Evolutionary conservation across 441 rosid genomes (phyloP), one percentile per base, ranked within the genome.

Genomic region (Aquilaria agallochum): DNA sequence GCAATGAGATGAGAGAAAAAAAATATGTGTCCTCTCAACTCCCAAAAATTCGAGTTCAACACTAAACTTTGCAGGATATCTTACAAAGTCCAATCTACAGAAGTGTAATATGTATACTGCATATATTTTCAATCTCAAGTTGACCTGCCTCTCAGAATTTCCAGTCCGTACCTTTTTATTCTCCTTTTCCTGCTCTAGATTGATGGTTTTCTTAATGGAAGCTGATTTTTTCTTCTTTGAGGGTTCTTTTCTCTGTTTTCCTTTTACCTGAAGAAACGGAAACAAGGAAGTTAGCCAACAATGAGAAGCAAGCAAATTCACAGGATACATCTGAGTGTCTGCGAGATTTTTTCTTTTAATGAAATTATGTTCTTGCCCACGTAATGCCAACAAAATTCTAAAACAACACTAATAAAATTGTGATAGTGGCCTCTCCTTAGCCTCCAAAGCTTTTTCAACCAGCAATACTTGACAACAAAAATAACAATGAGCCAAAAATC

Each of bases 81-180:
- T 20, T 20, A 20, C 27, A 1, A 20, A 20, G 27, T 20, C 27
- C 27, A 20, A 20, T 20, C 27, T 20, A 20, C 27, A 20, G 27
- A 20, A 20, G 27, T 20, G 27, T 20, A 20, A 20, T 20, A 20
- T 20, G 27, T 20, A 20, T 20, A 20, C 27, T 20, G 1, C 27
- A 20, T 20, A 20, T 20, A 49, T 11, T 34, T 56, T 48, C 50
- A 30, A 33, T 48, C 13, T 55, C 13, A 20, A 8, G 45, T 55
- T n/a, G 8, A 34, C 6, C 58, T 14, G 42, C 48, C 60, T 2
- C 33, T 40, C 30, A 45, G 36, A 2, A 30, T 12, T 31, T 14
- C n/a, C 7, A n/a, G 3, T 30, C 50, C 68, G 58, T 56, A 72
- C 79, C 74, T 70, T 78, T 64, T 53, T 49, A 15, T 60, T 67